A percentile compares a stretch with the other conserved stretches of the same genome.
Evolutionary conservation across 176 grass and related monocot genomes (phyloP).

Genomic region (Zizania latifolia): DNA sequence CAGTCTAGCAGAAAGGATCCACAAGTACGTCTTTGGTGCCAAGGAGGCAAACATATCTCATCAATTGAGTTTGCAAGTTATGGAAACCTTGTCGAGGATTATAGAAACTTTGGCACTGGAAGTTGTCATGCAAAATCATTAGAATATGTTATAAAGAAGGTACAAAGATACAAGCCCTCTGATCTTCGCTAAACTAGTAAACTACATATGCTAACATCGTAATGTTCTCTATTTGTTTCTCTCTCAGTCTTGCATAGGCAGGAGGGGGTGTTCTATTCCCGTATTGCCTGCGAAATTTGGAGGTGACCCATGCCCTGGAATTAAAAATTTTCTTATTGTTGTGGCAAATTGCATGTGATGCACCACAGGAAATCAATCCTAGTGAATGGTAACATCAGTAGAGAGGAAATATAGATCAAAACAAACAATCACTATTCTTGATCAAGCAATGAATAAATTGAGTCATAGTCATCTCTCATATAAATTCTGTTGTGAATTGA

Average conservation of each 20-base stretch:
- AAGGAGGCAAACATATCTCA: constrained; percentile 33
- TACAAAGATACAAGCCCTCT: background rate
- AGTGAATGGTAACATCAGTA: background rate
- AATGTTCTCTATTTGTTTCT: background rate
- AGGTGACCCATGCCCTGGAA: constrained; percentile 43
- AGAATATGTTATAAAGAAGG: constrained; percentile 34
- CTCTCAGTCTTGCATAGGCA: constrained; percentile 50
- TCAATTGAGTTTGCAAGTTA: constrained; percentile 60
- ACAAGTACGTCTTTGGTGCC: constrained; percentile 31
- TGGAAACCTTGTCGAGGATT: constrained; percentile 35
- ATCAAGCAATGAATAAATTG: background rate
- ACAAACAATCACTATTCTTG: background rate
- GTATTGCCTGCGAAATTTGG: constrained; percentile 27
- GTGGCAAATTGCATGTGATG: constrained; percentile 58
- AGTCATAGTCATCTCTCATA: background rate
- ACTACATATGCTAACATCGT: background rate
- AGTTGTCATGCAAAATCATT: constrained; percentile 42
- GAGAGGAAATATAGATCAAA: background rate
- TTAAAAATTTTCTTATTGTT: constrained; percentile 40
- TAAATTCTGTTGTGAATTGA: background rate
- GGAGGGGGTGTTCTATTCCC: constrained; percentile 36
- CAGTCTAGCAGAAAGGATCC: constrained; percentile 22
- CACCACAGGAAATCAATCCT: background rate
- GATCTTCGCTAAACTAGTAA: constrained; percentile 1
- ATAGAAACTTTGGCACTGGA: constrained; percentile 17